A percentile compares a stretch with the other conserved stretches of the same genome.
phyloP scores from a whole-genome alignment of 495 filamentous ascomycete species.

The Aspergillus biplanus region DNA sequence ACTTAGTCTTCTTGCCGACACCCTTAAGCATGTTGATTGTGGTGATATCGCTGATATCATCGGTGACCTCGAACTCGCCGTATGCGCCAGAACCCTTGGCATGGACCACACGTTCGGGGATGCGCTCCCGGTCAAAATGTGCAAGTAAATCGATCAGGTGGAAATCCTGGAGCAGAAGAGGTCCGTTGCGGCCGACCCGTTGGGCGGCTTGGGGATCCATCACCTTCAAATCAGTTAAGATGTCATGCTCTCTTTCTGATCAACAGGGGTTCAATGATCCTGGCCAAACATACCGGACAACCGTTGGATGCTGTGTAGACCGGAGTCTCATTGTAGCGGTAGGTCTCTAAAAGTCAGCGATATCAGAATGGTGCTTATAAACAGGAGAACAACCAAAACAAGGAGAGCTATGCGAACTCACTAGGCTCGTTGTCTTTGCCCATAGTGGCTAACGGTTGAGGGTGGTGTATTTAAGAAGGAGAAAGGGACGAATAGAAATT shows the following conservation, averaged over 20 bases:
- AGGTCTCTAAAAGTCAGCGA: slow-evolving; percentile 37
- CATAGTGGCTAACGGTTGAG: slow-evolving; percentile 29
- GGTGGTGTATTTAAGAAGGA: not conserved
- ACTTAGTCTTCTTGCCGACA: slow-evolving; percentile 69
- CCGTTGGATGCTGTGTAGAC: slow-evolving; percentile 67
- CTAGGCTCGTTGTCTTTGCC: slow-evolving; percentile 42
- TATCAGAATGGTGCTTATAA: not conserved
- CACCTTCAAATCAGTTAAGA: slow-evolving; percentile 33
- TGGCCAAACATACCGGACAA: slow-evolving; percentile 41
- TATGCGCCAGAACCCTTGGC: slow-evolving; percentile 82
- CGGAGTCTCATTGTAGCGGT: slow-evolving; percentile 60
- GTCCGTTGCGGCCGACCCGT: slow-evolving; percentile 65
- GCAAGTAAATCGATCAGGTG: slow-evolving; percentile 68
- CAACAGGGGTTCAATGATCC: not conserved
- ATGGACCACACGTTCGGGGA: slow-evolving; percentile 77
- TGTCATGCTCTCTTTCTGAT: not conserved
- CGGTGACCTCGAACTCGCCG: slow-evolving; percentile 73
- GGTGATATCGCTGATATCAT: slow-evolving; percentile 61
- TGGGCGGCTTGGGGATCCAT: slow-evolving; percentile 61
- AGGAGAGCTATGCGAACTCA: slow-evolving; percentile 17
- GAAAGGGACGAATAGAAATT: not conserved
- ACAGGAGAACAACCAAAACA: not conserved
- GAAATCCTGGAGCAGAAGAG: slow-evolving; percentile 65
- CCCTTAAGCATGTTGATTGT: slow-evolving; percentile 59
- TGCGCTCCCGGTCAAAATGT: slow-evolving; percentile 70